Evolutionary conservation across 345 rosid species (phyloP), one percentile per base, ranked within the genome.

Genomic region (Eucalyptus shirleyi): DNA sequence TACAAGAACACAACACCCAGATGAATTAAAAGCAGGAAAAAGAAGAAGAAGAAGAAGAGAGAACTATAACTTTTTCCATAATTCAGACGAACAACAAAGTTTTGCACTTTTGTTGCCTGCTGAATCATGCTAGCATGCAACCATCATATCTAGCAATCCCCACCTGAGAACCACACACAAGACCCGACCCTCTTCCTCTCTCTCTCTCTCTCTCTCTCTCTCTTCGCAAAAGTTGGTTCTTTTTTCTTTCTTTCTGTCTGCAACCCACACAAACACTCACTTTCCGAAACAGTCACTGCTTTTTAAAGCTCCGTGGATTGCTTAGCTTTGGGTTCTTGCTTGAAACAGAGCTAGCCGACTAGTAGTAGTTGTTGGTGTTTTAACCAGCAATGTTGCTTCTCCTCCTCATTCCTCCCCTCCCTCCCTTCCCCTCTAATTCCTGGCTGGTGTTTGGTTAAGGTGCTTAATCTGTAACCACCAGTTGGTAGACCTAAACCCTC

Each of bases 401-500:
- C 82, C 69, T 56, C 87, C 72, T 59, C 87, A 56, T 67, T 51
- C 88, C 65, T 55, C 47, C 40, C 85, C 65, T n/a, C 30, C 62
- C 13, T 56, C 30, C 30, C 62, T 26, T 56, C 62, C 60, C 50
- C 65, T 86, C 44, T 37, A 77, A 77, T 34, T 77, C 65, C 89
- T 87, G 90, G 92, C 90, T 90, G 93, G 90, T 92, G 90, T 95
- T 93, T 96, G 95, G 97, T 96, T 94, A 90, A 93, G 93, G 94
- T 92, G 94, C 92, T 94, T 95, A 92, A 94, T 97, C 96, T 91
- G 92, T 95, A 92, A 96, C 95, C 44, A 98, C 97, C 96, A 97
- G 99, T 96, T 95, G 99, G 99, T 96, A 89, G 97, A 97, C 96
- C 99, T 98, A 96, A 97, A 96, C 92, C 93, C 83, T 77, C 83